Conservation (phyloP, 1,284 basidiomycete species). For the Cryptococcus hybrid region DNA sequence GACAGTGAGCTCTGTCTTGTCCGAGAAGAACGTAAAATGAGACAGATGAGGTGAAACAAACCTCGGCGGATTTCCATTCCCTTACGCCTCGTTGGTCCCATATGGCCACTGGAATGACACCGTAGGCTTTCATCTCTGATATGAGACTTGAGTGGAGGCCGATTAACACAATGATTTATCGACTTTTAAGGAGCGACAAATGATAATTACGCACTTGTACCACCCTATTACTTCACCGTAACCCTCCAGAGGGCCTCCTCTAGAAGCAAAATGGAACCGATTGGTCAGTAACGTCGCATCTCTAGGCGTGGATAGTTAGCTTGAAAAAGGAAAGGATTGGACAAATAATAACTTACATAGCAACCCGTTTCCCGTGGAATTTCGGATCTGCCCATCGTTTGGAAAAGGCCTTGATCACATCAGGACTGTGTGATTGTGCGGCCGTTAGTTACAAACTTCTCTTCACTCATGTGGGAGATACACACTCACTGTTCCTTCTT, state of each 20-base stretch:
- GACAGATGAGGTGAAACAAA: constrained; percentile 10
- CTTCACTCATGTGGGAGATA: too few species aligned
- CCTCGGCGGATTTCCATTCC: constrained; percentile 49
- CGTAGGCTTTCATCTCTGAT: constrained; percentile 31
- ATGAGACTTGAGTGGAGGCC: constrained; percentile 28
- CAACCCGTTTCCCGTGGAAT: constrained; percentile 38
- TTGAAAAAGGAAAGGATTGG: not conserved
- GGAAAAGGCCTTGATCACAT: constrained; percentile 24
- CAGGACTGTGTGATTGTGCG: constrained; percentile 23
- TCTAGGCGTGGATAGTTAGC: constrained; percentile 9
- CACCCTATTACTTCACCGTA: constrained; percentile 43
- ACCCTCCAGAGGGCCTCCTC: constrained; percentile 20
- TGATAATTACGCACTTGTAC: constrained; percentile 36
- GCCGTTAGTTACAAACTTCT: not conserved
- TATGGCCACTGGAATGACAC: constrained; percentile 41
- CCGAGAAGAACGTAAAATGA: not conserved
- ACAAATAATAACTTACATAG: constrained; percentile 28
- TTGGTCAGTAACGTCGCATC: constrained; percentile 49
- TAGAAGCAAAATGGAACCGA: constrained; percentile 42
- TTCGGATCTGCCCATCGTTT: constrained; percentile 34
- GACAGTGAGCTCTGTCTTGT: too few species aligned
- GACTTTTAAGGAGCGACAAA: not conserved
- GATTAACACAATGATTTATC: too few species aligned
- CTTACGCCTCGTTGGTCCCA: constrained; percentile 46
- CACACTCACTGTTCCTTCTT: constrained; percentile 32